Base-by-base conservation (phyloP, 805 yeast species). In the Candida ovalis region DNA sequence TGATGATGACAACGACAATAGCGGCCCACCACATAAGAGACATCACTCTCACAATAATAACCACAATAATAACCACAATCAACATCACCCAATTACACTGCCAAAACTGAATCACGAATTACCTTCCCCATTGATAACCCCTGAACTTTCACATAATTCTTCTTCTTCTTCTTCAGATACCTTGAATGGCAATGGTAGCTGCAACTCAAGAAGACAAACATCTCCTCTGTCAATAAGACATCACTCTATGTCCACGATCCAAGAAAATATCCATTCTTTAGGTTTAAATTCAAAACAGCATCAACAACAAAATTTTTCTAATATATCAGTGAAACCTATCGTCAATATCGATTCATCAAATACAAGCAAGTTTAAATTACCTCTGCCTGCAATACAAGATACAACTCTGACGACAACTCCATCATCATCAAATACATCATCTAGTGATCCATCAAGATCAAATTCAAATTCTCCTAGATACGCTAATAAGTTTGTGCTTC, bases 41-140 rank as follows among this genome's bases (percentile, higher is more conserved):
- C 40, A 44, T 17, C 46, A 48, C 19, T n/a, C 17, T 35, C 15
- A 45, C 24, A 32, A 15, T 5, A 15, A 30, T 15, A 30, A 25
- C 28, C 28, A 25, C 28, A 7, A 25, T 25, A 7, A 25, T 25
- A 7, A 25, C 28, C 28, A 25, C 28, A 7, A 25, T 10, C 28
- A 25, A 7, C 10, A 7, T 25, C 28, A 7, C 28, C 28, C 28
- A 25, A 25, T 25, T 25, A 7, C 28, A 25, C 28, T 25, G 10
- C 28, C 28, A 25, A 25, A 25, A 25, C 10, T 25, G 33, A 45
- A 19, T 21, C 45, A 42, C 10, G 57, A 56, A 39, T 50, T 58
- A 5, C 54, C 62, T 8, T 55, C 56, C 27, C 62, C 61, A 0
- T n/a, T 50, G 38, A 45, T 52, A 10, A 52, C 61, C 1, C 58